Evolutionary conservation across 495 filamentous ascomycete genomes (phyloP), one percentile per base, ranked within the genome.

Genomic region (Aspergillus avenaceus): DNA sequence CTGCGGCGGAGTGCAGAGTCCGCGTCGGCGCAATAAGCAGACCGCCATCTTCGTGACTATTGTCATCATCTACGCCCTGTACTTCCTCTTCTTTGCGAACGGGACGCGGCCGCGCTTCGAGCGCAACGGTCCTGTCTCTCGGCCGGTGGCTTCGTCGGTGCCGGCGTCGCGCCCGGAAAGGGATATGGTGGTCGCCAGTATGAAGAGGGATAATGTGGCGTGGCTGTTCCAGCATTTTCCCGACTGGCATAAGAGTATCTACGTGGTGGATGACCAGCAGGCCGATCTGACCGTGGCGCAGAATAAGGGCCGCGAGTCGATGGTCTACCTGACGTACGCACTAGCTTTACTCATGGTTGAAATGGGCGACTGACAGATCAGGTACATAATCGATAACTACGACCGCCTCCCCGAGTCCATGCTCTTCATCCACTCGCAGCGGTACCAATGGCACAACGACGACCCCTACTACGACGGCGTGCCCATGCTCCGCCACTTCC

Each of bases 371-470:
- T n/a, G n/a, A n/a, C n/a, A n/a, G n/a, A n/a, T 22, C 24, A 76
- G 72, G n/a, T 82, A 85, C 56, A 78, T 87, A 19, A 84, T 87
- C 58, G 77, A 84, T 56, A 70, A 79, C 45, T 87, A 87, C 66
- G 69, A 84, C 49, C 64, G 67, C 28, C 77, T 86, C 5, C 77
- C 84, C 2, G 69, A 80, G 19, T 58, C 72, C 13, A 77, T 80
- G 50, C 73, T 86, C 51, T 86, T 86, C 62, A 69, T 82, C 41
- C 84, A 87, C 60, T 73, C 78, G 23, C 61, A 75, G 40, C 79
- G 80, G 44, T 83, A 77, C 58, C 75, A 82, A 61, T 86, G 84
- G 84, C 84, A 87, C 59, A 79, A 80, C 53, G 72, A 76, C 47
- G 71, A 75, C 29, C 73, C 70, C 12, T 74, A 74, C 55, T 74